A percentile compares a stretch with the other conserved stretches of the same genome.
Evolutionary conservation across 345 rosid species (phyloP).

Genomic region (Euphorbia tirucalli): DNA sequence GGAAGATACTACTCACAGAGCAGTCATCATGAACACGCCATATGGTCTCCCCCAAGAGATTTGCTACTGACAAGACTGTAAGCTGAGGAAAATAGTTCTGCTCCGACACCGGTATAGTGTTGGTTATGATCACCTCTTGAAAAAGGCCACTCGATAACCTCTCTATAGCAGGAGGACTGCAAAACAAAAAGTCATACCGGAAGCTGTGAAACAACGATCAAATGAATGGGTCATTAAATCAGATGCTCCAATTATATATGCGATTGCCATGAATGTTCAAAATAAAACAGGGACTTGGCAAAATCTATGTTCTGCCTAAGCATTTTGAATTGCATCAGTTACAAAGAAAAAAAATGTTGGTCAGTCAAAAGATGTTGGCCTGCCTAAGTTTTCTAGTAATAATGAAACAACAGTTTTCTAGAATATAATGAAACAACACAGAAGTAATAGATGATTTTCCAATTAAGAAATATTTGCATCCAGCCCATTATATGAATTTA

Average conservation of each 20-base stretch:
- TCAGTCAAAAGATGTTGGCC: background rate
- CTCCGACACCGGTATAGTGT: constrained; percentile 86
- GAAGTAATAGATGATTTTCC: background rate
- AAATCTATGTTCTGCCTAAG: background rate
- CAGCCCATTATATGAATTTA: background rate
- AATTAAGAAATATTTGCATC: background rate
- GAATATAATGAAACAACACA: background rate
- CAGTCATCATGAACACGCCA: constrained; percentile 99
- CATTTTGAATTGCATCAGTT: background rate
- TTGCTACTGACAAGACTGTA: constrained; percentile 88
- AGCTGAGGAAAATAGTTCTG: constrained; percentile 87
- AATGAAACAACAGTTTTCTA: background rate
- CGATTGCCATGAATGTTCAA: background rate
- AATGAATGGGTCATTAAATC: background rate
- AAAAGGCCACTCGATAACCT: constrained; percentile 89
- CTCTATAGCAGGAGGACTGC: constrained; percentile 94
- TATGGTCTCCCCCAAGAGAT: constrained; percentile 91
- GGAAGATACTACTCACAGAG: constrained; percentile 62
- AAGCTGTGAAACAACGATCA: constrained; percentile 10
- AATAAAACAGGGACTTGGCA: background rate
- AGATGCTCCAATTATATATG: background rate
- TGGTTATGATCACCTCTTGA: constrained; percentile 94
- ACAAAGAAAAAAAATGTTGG: background rate
- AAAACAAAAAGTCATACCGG: constrained; percentile 6
- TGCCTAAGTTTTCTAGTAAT: too few species aligned